Evolutionary conservation across 768 basidiomycete genomes (phyloP).

Genomic region (Ramaria sp.): DNA sequence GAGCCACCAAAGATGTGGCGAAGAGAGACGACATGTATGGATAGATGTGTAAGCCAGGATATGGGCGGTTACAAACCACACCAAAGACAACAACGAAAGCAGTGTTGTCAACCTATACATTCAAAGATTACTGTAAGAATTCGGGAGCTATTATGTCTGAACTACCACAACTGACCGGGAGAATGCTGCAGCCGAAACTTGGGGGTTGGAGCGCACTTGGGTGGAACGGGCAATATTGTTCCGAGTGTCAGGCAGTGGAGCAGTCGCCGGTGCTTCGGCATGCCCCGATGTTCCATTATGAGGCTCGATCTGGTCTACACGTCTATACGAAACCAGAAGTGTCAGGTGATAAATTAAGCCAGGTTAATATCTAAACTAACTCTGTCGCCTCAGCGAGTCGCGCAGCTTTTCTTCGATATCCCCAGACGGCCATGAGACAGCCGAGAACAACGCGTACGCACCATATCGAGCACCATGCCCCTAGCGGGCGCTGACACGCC

Average conservation of each 20-base stretch:
- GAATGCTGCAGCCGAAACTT: neutral
- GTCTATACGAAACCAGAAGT: neutral
- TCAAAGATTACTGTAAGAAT: neutral
- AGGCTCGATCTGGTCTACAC: neutral
- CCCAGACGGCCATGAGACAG: slow-evolving; percentile 44
- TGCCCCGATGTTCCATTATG: neutral
- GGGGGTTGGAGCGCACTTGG: neutral
- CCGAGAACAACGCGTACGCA: slow-evolving; percentile 41
- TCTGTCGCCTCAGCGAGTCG: neutral
- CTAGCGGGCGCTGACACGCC: slow-evolving; percentile 55
- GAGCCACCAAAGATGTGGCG: slow-evolving; percentile 84
- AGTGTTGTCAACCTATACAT: slow-evolving; percentile 45
- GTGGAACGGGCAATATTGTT: neutral
- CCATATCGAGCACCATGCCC: slow-evolving; percentile 61
- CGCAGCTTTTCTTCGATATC: slow-evolving; percentile 22
- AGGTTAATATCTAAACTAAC: slow-evolving; percentile 11
- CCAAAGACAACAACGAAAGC: slow-evolving; percentile 59
- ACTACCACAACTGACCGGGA: slow-evolving; percentile 9
- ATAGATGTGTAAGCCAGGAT: slow-evolving; percentile 71
- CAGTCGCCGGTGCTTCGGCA: neutral
- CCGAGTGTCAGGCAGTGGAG: neutral
- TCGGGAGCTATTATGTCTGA: slow-evolving; percentile 1
- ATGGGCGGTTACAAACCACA: slow-evolving; percentile 77
- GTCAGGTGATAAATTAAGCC: neutral
- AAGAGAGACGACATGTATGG: slow-evolving; percentile 56